Evolutionary conservation across 2,329 filamentous ascomycete genomes (phyloP).

Genomic region (Neofusicoccum sp.): DNA sequence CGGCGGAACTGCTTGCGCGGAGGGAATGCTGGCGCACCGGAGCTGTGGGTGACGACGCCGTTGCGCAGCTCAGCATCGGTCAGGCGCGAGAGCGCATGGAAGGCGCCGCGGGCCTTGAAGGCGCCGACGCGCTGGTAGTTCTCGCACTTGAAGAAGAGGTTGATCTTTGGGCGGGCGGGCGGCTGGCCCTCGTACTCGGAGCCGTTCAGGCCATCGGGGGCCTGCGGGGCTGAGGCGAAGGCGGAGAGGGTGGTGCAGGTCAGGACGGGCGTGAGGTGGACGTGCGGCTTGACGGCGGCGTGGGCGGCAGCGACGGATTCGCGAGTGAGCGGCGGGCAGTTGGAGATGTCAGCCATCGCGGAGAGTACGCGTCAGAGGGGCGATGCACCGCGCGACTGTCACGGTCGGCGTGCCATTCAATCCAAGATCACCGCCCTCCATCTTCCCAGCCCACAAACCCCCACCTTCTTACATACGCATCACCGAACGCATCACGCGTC

Average conservation of each 20-base stretch:
- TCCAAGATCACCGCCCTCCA: too few species aligned
- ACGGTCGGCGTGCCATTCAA: too few species aligned
- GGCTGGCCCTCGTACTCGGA: conserved; percentile 57
- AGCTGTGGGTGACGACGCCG: conserved; percentile 88
- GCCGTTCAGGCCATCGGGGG: conserved; percentile 51
- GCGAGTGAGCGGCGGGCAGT: conserved; percentile 65
- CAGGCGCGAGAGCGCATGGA: conserved; percentile 75
- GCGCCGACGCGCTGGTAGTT: conserved; percentile 88
- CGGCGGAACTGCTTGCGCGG: neutral
- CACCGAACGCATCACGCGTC: too few species aligned
- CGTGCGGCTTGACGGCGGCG: conserved; percentile 67
- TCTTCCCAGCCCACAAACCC: too few species aligned
- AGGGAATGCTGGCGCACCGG: conserved; percentile 54
- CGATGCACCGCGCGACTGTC: too few species aligned
- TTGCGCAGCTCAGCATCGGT: conserved; percentile 60
- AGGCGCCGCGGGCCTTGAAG: conserved; percentile 89
- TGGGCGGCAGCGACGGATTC: conserved; percentile 70
- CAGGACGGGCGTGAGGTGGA: conserved; percentile 81
- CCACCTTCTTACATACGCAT: too few species aligned
- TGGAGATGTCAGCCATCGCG: conserved; percentile 46
- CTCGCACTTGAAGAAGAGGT: conserved; percentile 93
- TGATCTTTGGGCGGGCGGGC: conserved; percentile 64
- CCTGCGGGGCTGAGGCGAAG: conserved; percentile 71
- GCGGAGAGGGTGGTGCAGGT: conserved; percentile 72
- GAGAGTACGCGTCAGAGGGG: too few species aligned